phyloP scores from a whole-genome alignment of 2,329 filamentous ascomycete genomes.

The Coleophoma eucalyptorum region DNA sequence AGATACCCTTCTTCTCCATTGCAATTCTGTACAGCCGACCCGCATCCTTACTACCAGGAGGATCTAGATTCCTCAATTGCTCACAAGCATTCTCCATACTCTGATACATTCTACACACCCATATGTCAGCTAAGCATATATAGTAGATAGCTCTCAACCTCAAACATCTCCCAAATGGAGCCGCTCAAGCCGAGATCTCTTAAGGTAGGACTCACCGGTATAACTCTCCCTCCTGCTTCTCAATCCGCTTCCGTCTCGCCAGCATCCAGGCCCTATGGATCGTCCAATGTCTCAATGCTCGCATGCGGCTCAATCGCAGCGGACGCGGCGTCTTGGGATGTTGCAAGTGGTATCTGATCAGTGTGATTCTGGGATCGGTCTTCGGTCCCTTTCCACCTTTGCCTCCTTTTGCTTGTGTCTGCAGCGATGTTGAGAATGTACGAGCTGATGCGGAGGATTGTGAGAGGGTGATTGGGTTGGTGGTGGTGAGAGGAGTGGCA shows the following conservation, averaged over 20 bases:
- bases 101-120: conserved; percentile 54
- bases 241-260: conserved; percentile 65
- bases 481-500: not conserved
- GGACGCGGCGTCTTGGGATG: conserved; percentile 70
- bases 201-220: conserved; percentile 48
- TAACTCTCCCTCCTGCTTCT: conserved; percentile 64
- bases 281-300: conserved; percentile 93
- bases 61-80: conserved; percentile 63
- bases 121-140: too few species aligned
- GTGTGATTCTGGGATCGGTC: conserved; percentile 32
- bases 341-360: conserved; percentile 67
- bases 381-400: conserved; percentile 9
- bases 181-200: too few species aligned
- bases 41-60: conserved; percentile 52
- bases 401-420: not conserved
- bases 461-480: not conserved
- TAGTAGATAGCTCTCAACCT: not conserved
- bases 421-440: conserved; percentile 1
- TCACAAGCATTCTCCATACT: conserved; percentile 85
- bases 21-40: conserved; percentile 81
- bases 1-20: conserved; percentile 88
- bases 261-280: conserved; percentile 96
- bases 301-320: conserved; percentile 82
- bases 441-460: not conserved
- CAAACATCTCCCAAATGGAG: not conserved